Conservation (phyloP, 331 rosid species). For the Quercus phellos region DNA sequence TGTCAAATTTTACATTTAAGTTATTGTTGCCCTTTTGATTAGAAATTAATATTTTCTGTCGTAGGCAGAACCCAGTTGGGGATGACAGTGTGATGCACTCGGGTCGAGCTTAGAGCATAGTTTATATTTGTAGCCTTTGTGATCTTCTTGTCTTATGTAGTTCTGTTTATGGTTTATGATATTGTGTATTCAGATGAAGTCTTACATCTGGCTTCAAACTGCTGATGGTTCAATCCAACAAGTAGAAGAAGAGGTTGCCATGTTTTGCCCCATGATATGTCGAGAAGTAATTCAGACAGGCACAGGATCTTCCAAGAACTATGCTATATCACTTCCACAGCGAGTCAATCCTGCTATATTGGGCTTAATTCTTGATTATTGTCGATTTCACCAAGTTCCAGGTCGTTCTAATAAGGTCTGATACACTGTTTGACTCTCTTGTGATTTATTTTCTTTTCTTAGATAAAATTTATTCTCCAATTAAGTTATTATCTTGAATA, state of each 20-base stretch:
- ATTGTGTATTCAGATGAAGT: slow-evolving; percentile 58
- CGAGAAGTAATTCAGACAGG: slow-evolving; percentile 74
- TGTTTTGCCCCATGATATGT: slow-evolving; percentile 91
- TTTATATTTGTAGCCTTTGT: background rate
- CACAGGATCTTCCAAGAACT: slow-evolving; percentile 79
- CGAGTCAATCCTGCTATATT: slow-evolving; percentile 75
- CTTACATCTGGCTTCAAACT: slow-evolving; percentile 88
- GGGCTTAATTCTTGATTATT: slow-evolving; percentile 82
- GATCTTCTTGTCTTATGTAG: background rate
- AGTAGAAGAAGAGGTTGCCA: slow-evolving; percentile 89
- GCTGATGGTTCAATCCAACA: slow-evolving; percentile 86
- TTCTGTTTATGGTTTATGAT: slow-evolving; percentile 11
- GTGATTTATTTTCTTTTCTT: slow-evolving; percentile 3
- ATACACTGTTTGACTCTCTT: slow-evolving; percentile 13
- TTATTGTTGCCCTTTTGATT: background rate
- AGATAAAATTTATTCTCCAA: background rate
- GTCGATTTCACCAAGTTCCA: slow-evolving; percentile 80
- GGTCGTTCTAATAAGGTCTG: slow-evolving; percentile 84
- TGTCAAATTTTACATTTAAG: background rate
- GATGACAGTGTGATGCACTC: background rate
- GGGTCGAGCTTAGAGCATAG: background rate
- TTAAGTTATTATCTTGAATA: background rate
- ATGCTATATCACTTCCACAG: slow-evolving; percentile 86
- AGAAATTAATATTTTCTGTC: background rate
- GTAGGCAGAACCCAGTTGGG: background rate